Evolutionary conservation across 1,139 yeast species (phyloP).

Genomic region (Eremothecium sinecaudum): DNA sequence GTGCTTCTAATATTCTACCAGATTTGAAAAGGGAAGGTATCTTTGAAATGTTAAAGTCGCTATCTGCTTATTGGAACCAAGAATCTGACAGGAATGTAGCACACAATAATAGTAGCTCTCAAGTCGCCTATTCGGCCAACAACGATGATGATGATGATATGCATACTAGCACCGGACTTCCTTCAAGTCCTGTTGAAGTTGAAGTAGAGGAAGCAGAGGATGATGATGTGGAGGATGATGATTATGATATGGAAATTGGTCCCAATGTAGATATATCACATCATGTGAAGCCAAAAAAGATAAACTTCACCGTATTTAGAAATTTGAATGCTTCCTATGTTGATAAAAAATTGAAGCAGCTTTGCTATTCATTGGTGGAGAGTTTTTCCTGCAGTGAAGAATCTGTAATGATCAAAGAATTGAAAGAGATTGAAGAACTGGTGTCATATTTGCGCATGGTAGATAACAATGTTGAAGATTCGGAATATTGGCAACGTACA

Average conservation of each 20-base stretch:
- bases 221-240: constrained; percentile 29
- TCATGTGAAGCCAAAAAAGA: constrained; percentile 19
- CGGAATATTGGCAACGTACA: constrained; percentile 37
- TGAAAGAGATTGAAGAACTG: constrained; percentile 21
- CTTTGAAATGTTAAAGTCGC: constrained; percentile 34
- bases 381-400: constrained; percentile 18
- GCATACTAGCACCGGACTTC: constrained; percentile 15
- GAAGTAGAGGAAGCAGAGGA: constrained; percentile 16
- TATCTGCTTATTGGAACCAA: constrained; percentile 6
- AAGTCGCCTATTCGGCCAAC: constrained; percentile 17
- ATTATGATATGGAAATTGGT: constrained; percentile 22
- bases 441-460: constrained; percentile 13
- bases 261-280: constrained; percentile 20
- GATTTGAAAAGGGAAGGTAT: constrained; percentile 68
- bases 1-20: constrained; percentile 38
- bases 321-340: constrained; percentile 12
- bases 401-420: constrained; percentile 23
- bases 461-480: constrained; percentile 18
- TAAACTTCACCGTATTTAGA: constrained; percentile 17
- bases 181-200: constrained; percentile 9
- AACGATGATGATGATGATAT: constrained; percentile 19
- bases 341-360: constrained; percentile 10
- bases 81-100: constrained; percentile 7
- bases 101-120: constrained; percentile 11
- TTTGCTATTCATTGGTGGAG: constrained; percentile 11